Base-by-base conservation (phyloP, 371 early-diverging fungal species). In the Sporodiniella umbellata region DNA sequence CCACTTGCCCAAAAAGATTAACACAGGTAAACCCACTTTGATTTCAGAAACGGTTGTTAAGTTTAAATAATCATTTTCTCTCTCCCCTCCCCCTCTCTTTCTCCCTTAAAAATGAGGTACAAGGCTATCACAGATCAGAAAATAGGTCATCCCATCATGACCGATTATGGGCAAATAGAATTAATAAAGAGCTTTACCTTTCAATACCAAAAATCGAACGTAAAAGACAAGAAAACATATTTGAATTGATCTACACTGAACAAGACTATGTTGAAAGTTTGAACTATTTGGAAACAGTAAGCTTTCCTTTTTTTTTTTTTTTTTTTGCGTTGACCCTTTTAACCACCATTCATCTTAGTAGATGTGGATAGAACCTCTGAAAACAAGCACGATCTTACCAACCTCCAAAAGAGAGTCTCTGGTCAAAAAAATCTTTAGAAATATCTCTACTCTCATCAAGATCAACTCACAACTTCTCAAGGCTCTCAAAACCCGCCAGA, bases 151-250 rank as follows among this genome's bases (percentile, higher is more conserved):
- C n/a, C n/a, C 54, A 60, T 26, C 51, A 60, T 12, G n/a, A 37
- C 17, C 21, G 40, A 40, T 43, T 64, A 17, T 90, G 88, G 90
- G 80, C 82, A 8, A 76, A 68, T 40, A 66, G 72, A 4, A 85
- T 87, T 1, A 83, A 91, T 3, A 78, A 80, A 54, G 80, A 78
- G 5, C 65, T 93, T 4, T 64, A 84, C 7, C 81, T 85, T 28
- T 75, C 84, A 3, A 72, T 91, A 1, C 80, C 87, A 14, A 74
- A 81, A 23, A 60, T 69, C 11, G 97, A 97, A 64, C 75, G 84
- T 55, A 92, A 89, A 56, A 83, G 96, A 0, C 98, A 97, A 59
- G 95, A 97, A 61, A 84, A 83, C 42, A 88, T 97, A 42, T 95
- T 83, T 62, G 98, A 97, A 72, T 55, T 96, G 40, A 88, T 95